Percentiles rank a stretch among this genome's conserved stretches.
These are phyloP conservation scores for Ochromonas danica DNA, from an alignment of 108 stramenopile species.

Conservation along the genomic window DNA sequence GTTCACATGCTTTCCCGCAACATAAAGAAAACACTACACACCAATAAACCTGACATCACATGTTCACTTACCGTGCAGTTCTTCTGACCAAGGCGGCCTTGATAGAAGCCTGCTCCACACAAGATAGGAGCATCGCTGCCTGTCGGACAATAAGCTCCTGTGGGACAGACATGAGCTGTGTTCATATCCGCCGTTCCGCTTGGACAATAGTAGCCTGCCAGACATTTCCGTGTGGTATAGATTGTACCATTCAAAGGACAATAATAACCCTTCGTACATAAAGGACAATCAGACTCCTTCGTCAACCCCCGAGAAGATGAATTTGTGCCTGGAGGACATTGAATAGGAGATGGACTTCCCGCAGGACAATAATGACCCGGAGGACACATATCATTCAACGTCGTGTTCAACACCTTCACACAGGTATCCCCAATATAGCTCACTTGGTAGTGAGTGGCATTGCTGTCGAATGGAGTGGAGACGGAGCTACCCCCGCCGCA, in stretches of 20 bases:
- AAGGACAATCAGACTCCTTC: neutral
- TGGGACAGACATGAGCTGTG: conserved; percentile 44
- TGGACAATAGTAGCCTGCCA: neutral
- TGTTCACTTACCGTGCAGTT: conserved; percentile 14
- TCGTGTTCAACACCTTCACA: conserved; percentile 43
- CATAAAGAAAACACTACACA: conserved; percentile 17
- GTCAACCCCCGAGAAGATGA: neutral
- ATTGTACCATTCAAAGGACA: neutral
- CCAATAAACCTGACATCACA: conserved; percentile 15
- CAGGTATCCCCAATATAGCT: conserved; percentile 47
- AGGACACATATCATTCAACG: conserved; percentile 49
- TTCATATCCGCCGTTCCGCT: conserved; percentile 34
- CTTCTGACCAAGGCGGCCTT: neutral
- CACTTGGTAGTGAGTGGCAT: neutral
- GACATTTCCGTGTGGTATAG: conserved; percentile 23
- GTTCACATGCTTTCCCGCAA: conserved; percentile 14
- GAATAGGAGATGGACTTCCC: neutral
- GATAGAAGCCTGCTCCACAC: neutral
- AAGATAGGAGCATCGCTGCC: conserved; percentile 4
- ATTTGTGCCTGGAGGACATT: conserved; percentile 46
- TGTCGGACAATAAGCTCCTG: conserved; percentile 43
- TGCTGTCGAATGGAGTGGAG: neutral
- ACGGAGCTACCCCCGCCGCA: conserved; percentile 30
- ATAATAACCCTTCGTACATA: conserved; percentile 1
- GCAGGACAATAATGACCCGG: conserved; percentile 55